A percentile compares a stretch with the other conserved stretches of the same genome.
phyloP scores from a whole-genome alignment of 306 rosid species.

The Pyrus bretschneideri region DNA sequence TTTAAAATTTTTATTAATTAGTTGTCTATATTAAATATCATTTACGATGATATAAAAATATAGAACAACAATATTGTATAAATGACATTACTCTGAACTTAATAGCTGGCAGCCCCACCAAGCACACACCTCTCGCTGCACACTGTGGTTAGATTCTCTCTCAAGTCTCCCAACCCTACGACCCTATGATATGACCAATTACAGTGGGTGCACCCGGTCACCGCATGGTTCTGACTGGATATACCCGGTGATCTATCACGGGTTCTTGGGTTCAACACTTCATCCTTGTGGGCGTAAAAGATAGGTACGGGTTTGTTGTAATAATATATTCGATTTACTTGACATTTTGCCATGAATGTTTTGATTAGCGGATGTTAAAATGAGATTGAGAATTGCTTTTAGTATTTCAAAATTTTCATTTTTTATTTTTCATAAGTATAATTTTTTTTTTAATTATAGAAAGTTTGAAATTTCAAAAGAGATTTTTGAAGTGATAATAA shows the following conservation, averaged over 20 bases:
- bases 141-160: constrained; percentile 23
- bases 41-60: too few relatives aligned
- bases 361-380: neutral
- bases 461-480: too few relatives aligned
- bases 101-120: constrained; percentile 66
- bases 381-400: neutral
- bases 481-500: too few relatives aligned
- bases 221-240: constrained; percentile 23
- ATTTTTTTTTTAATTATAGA: too few relatives aligned
- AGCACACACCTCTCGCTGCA: neutral
- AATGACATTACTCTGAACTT: too few relatives aligned
- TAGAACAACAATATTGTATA: too few relatives aligned
- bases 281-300: constrained; percentile 23
- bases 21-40: too few relatives aligned
- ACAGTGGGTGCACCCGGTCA: constrained; percentile 31
- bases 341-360: neutral
- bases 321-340: neutral
- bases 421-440: too few relatives aligned
- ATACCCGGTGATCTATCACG: constrained; percentile 51
- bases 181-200: neutral
- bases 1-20: too few relatives aligned
- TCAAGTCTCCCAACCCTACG: neutral
- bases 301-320: neutral
- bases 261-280: constrained; percentile 37
- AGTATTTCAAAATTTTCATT: too few relatives aligned